Conservation (phyloP, 148 eudicot species). For the Limonium bicolor region DNA sequence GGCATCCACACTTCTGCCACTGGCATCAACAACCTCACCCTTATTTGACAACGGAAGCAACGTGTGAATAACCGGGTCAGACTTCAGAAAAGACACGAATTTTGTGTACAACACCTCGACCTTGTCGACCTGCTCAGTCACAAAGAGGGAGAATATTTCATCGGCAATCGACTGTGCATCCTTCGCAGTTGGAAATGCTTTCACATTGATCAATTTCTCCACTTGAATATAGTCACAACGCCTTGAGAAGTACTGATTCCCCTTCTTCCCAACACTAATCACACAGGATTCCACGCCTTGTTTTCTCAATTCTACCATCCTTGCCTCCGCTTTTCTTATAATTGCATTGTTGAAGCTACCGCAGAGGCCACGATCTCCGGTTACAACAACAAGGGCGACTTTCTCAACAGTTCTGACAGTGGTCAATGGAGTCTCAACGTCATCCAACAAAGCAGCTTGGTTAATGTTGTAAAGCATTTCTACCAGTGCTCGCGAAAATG, state of each 20-base stretch:
- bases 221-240: conserved; percentile 17
- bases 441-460: conserved; percentile 34
- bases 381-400: conserved; percentile 46
- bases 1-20: conserved; percentile 37
- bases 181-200: conserved; percentile 10
- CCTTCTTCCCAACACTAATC: conserved; percentile 69
- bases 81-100: conserved; percentile 30
- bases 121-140: conserved; percentile 35
- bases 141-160: conserved; percentile 16
- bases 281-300: conserved; percentile 28
- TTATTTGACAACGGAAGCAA: conserved; percentile 26
- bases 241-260: conserved; percentile 39
- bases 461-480: conserved; percentile 30
- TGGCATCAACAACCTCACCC: conserved; percentile 22
- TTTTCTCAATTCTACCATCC: conserved; percentile 35
- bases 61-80: conserved; percentile 33
- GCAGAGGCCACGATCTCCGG: conserved; percentile 70
- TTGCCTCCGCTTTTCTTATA: conserved; percentile 31
- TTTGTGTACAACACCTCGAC: conserved; percentile 32
- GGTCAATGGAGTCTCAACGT: conserved; percentile 44
- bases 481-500: conserved; percentile 40
- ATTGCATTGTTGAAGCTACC: conserved; percentile 50
- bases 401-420: conserved; percentile 34
- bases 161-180: conserved; percentile 14
- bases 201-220: conserved; percentile 23